Evolutionary conservation across 192 early-diverging fungal genomes (phyloP).

Genomic region (Coemansia sp.): DNA sequence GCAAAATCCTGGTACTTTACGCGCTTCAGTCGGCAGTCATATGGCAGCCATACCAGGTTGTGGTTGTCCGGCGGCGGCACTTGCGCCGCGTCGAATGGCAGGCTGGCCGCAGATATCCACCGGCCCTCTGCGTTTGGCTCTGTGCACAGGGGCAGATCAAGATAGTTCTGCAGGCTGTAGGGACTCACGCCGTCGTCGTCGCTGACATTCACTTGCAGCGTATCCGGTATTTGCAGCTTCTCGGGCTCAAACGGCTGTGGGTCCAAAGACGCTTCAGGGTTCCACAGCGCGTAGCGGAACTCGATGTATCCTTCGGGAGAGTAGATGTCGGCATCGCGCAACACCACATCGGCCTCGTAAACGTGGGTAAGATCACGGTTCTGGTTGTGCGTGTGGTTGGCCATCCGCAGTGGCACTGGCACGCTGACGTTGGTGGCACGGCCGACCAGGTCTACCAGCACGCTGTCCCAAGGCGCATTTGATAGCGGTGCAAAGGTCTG

Average conservation of each 20-base stretch:
- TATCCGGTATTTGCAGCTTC: conserved; percentile 14
- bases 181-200: conserved; percentile 1
- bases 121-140: conserved; percentile 34
- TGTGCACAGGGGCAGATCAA: conserved; percentile 48
- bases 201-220: background rate
- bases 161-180: conserved; percentile 18
- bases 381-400: conserved; percentile 9
- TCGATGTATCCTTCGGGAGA: conserved; percentile 32
- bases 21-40: conserved; percentile 39
- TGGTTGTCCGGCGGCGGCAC: conserved; percentile 28
- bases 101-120: conserved; percentile 25
- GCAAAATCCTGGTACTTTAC: conserved; percentile 38
- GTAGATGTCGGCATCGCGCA: conserved; percentile 46
- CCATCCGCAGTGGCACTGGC: conserved; percentile 10
- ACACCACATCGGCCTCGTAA: conserved; percentile 47
- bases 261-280: conserved; percentile 42
- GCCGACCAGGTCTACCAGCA: conserved; percentile 31
- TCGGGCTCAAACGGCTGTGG: conserved; percentile 30
- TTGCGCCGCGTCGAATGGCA: conserved; percentile 8
- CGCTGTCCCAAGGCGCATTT: conserved; percentile 34
- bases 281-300: conserved; percentile 49
- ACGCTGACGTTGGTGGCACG: conserved; percentile 12
- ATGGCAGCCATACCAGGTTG: conserved; percentile 50
- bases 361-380: conserved; percentile 39
- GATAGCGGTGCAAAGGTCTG: conserved; percentile 7